Base-by-base conservation (phyloP, 768 basidiomycete species). In the Atractiella rhizophila region DNA sequence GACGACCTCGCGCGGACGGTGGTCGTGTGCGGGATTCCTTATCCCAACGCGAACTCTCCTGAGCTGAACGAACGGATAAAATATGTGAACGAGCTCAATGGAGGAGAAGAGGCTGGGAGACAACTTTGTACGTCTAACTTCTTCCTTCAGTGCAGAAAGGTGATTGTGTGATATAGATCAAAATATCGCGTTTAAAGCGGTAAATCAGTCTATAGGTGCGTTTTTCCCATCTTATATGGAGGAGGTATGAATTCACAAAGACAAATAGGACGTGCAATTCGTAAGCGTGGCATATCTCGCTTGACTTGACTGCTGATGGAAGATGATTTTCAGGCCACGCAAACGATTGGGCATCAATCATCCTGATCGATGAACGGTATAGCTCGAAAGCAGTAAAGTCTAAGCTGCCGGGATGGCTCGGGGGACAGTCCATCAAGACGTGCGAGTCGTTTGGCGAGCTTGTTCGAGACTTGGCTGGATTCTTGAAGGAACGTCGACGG, bases 181-280 rank as follows among this genome's bases (percentile, higher is more conserved):
- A 10, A 52, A 48, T 41, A 48, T 51, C 18, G 49, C 49, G 15
- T 51, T 47, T 19, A 28, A 60, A 48, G 79, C 85, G 0, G 85
- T 98, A 39, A 98, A 98, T 59, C 88, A 98, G 57, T 82, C 79
- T 42, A 91, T 98, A 46, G 88, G 86, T 80, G 36, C 42, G 73
- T 57, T 3, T 7, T 4, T 29, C n/a, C n/a, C n/a, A n/a, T n/a
- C n/a, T n/a, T n/a, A n/a, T n/a, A n/a, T n/a, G n/a, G n/a, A n/a
- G n/a, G n/a, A n/a, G n/a, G n/a, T n/a, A n/a, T n/a, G n/a, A n/a
- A n/a, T n/a, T n/a, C n/a, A n/a, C n/a, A n/a, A n/a, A n/a, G n/a
- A n/a, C n/a, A n/a, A 18, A 30, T 30, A 2, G 13, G 35, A 9
- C n/a, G 11, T 16, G 9, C 10, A 13, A 28, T 27, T 28, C 8